phyloP scores from a whole-genome alignment of 345 rosid genomes.

The Populus simonii region DNA sequence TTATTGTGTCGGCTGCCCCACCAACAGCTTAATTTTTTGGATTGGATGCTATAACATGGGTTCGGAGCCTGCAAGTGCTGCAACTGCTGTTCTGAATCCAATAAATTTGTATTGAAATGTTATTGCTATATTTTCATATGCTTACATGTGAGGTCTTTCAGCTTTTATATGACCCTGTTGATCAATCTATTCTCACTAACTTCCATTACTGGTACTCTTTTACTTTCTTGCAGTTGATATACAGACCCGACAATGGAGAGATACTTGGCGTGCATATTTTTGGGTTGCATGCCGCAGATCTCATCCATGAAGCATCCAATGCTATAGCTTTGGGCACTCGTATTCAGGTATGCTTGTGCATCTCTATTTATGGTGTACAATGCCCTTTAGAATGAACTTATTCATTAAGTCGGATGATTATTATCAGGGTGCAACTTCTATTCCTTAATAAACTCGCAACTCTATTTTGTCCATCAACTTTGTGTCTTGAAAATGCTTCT shows the following conservation, averaged over 20 bases:
- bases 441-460: neutral
- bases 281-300: constrained; percentile 98
- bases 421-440: neutral
- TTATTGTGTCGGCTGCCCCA: neutral
- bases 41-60: neutral
- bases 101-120: neutral
- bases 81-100: neutral
- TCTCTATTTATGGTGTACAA: neutral
- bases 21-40: neutral
- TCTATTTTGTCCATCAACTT: neutral
- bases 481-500: too few relatives aligned
- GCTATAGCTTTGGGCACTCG: constrained; percentile 89
- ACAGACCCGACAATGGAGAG: constrained; percentile 95
- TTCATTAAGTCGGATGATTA: neutral
- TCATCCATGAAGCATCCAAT: constrained; percentile 98
- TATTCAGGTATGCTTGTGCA: constrained; percentile 53
- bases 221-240: constrained; percentile 66
- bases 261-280: constrained; percentile 95
- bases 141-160: neutral
- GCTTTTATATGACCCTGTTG: neutral
- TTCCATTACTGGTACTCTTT: neutral
- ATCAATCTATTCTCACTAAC: neutral
- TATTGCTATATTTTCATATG: neutral
- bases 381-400: neutral
- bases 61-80: neutral